Conservation (phyloP, 768 basidiomycete species). For the Xerocomellus amylosporus region DNA sequence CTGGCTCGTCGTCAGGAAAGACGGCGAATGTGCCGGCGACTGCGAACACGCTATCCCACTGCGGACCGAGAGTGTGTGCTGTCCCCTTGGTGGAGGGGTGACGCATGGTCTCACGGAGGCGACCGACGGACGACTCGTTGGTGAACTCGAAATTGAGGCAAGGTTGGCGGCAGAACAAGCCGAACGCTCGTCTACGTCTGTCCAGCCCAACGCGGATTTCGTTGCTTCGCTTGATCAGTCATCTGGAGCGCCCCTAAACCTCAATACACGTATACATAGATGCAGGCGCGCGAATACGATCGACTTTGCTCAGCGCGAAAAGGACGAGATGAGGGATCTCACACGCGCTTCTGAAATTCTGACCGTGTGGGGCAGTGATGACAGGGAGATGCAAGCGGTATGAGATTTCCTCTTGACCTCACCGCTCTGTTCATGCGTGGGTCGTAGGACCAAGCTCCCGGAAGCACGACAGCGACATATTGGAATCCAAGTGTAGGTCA, state of each 20-base stretch:
- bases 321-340: conserved; percentile 86
- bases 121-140: conserved; percentile 27
- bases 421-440: background rate
- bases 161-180: conserved; percentile 7
- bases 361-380: conserved; percentile 35
- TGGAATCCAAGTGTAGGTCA: conserved; percentile 64
- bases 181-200: background rate
- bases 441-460: conserved; percentile 22
- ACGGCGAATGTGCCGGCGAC: conserved; percentile 22
- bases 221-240: background rate
- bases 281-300: conserved; percentile 54
- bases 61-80: background rate
- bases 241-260: background rate
- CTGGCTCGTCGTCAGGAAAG: conserved; percentile 30
- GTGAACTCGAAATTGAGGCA: conserved; percentile 25
- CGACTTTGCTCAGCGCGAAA: conserved; percentile 80
- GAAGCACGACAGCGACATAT: conserved; percentile 38
- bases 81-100: background rate
- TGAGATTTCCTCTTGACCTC: background rate
- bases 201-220: background rate
- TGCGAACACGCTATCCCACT: conserved; percentile 13
- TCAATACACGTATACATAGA: conserved; percentile 23
- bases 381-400: conserved; percentile 12
- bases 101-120: conserved; percentile 30
- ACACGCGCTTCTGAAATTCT: conserved; percentile 82